Evolutionary conservation across 2,329 filamentous ascomycete genomes (phyloP), one percentile per base, ranked within the genome.

Genomic region (Trichoderma endophyticum): DNA sequence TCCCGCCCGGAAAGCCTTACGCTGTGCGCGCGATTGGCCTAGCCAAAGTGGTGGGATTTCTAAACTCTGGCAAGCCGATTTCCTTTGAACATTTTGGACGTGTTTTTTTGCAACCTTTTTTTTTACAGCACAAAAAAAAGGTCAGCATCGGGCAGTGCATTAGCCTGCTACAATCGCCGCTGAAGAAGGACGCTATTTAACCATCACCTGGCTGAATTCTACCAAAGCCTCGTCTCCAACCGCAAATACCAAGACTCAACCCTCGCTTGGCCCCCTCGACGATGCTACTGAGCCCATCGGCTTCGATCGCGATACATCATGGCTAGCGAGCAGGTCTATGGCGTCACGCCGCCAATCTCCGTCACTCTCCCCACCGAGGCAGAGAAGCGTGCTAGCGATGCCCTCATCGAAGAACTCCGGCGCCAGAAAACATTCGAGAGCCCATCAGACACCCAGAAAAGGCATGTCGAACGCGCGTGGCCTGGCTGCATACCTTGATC

Each of bases 371-470:
- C 96, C 5, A 96, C 92, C 1, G 88, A 92, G 70, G 84, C 88
- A 48, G 95, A 99, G 81, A 88, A 92, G 71, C 87, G 91, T 75
- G 89, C 92, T 65, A 97, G 93, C 77, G 91, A 94, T 75, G 86
- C 91, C 71, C 88, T 99, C 59, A 88, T 97, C 71, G 90, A 93
- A 71, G 95, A 98, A 82, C 84, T 99, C 73, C 94, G 94, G 80
- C 87, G 87, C 54, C 93, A 98, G 82, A 95, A 97, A 82, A 97
- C 96, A 67, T 99, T 97, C 77, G 96, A 98, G 82, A 90, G 89
- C 67, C 88, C 90, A 15, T 87, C 93, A 57, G 96, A 97, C 79
- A 97, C 93, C 3, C 88, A 93, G 74, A 94, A 93, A 81, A 91
- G 95, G 93, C 93, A 83, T 73, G 81, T 62, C 24, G 30, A 39